Evolutionary conservation across 768 basidiomycete genomes (phyloP).

Genomic region (Fistulinella prunicolor): DNA sequence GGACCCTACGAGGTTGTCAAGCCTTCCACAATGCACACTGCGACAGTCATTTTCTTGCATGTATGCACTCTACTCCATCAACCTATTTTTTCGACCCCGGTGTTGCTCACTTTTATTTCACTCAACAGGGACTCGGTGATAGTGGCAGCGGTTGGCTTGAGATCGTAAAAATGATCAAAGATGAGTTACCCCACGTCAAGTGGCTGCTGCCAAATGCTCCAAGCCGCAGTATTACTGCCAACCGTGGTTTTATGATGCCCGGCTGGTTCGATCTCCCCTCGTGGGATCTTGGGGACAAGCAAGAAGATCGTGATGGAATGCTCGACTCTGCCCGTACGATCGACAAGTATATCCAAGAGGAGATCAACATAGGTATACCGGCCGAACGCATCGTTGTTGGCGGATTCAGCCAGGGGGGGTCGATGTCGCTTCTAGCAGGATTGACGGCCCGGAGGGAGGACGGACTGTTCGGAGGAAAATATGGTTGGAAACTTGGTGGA

Average conservation of each 20-base stretch:
- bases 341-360: constrained; percentile 66
- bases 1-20: constrained; percentile 47
- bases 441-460: constrained; percentile 36
- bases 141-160: constrained; percentile 74
- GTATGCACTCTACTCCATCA: constrained; percentile 41
- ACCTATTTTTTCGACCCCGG: neutral
- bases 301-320: constrained; percentile 66
- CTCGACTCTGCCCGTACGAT: constrained; percentile 57
- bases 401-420: constrained; percentile 86
- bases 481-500: constrained; percentile 66
- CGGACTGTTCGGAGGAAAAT: constrained; percentile 27
- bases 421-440: constrained; percentile 74
- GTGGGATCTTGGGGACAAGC: constrained; percentile 50
- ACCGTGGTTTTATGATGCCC: constrained; percentile 69
- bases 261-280: constrained; percentile 80
- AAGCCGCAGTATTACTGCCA: constrained; percentile 64
- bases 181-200: constrained; percentile 69
- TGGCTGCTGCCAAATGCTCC: constrained; percentile 59
- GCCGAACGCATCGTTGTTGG: constrained; percentile 76
- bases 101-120: constrained; percentile 2
- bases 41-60: constrained; percentile 88
- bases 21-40: constrained; percentile 65
- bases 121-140: constrained; percentile 67
- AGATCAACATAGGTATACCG: constrained; percentile 69
- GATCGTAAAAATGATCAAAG: constrained; percentile 65